Evolutionary conservation across 148 eudicot genomes (phyloP).

Genomic region (Chenopodium berlandieri): DNA sequence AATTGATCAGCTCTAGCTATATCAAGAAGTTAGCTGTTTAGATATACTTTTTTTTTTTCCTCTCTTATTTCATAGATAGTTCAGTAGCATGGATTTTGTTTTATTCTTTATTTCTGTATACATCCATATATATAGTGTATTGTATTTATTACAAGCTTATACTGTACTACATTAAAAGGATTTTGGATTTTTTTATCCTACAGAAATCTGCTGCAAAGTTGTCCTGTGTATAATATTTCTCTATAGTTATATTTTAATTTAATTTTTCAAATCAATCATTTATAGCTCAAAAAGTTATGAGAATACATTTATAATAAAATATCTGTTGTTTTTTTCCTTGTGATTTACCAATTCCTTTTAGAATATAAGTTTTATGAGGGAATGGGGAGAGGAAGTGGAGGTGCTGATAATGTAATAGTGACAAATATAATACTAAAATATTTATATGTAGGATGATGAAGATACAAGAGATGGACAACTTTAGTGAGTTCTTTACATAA

Average conservation of each 20-base stretch:
- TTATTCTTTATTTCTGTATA: slow-evolving; percentile 17
- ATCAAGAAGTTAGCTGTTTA: neutral
- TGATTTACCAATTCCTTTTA: neutral
- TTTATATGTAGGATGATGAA: neutral
- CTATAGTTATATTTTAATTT: neutral
- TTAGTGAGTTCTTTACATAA: neutral
- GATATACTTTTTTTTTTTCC: neutral
- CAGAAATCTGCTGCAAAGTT: slow-evolving; percentile 2
- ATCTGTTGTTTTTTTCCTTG: neutral
- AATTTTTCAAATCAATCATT: neutral
- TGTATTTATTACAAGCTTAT: neutral
- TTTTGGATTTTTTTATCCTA: slow-evolving; percentile 10
- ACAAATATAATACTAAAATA: neutral
- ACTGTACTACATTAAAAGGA: neutral
- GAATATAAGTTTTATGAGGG: neutral
- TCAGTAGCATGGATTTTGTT: slow-evolving; percentile 10
- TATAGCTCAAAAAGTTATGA: neutral
- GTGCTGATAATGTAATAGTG: neutral
- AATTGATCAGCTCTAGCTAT: slow-evolving; percentile 36
- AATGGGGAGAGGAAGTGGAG: neutral
- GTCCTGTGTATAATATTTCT: neutral
- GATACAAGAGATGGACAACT: slow-evolving; percentile 9
- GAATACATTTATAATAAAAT: neutral
- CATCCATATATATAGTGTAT: neutral
- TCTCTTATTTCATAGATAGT: slow-evolving; percentile 8